Evolutionary conservation across 1,284 basidiomycete genomes (phyloP), one percentile per base, ranked within the genome.

Genomic region (Trametes sp.): DNA sequence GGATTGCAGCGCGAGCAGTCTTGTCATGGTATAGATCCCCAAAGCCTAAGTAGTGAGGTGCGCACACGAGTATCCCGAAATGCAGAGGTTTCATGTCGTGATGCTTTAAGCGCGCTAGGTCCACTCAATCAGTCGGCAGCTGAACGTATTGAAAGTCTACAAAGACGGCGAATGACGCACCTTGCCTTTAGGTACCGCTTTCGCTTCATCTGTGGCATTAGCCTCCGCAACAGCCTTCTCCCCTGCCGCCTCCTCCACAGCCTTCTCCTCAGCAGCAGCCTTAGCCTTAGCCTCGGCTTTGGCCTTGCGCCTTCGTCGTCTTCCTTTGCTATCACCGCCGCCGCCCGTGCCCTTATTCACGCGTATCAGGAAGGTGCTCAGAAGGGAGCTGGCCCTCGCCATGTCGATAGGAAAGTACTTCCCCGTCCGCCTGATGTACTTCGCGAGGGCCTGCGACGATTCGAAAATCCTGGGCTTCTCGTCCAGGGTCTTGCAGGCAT

Each of bases 381-480:
- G 35, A 33, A 59, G 44, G 8, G 42, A 45, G 45, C 26, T 60
- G 35, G 10, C 14, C n/a, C 14, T 41, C 21, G 58, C 58, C 16
- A 36, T 41, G 6, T 49, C 26, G 7, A 29, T 29, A 2, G 58
- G 58, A 11, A 31, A 60, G 44, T 42, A 10, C 44, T 60, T 60
- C 3, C 45, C 52, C 19, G 57, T 54, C 26, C 21, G 29, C 11
- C 11, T 3, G 7, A 54, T 60, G 52, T 60, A 60, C 36, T 54
- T 41, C 8, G 52, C 58, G 7, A 60, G 52, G 9, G 48, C 45
- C 31, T 48, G 10, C 13, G 23, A 11, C 6, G 51, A 31, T 2
- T 14, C 28, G 29, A 60, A 60, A 5, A 54, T 48, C 28, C 9
- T 38, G 13, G 58, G 58, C 16, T 45, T 45, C 33, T 46, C 46